Base-by-base conservation (phyloP, 345 rosid genomes). In the Lepidium africanum region DNA sequence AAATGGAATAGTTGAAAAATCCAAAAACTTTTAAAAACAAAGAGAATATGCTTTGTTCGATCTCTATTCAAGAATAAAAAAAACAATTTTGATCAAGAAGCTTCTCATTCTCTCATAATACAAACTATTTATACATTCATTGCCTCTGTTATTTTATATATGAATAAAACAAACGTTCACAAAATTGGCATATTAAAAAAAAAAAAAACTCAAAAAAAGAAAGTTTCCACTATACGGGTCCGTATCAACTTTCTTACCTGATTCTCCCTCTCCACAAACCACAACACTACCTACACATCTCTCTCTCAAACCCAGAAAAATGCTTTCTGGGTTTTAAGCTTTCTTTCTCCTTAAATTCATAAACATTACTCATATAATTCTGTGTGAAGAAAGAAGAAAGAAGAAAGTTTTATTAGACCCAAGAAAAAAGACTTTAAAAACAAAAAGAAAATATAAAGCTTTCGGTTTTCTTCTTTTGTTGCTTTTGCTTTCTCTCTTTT, bases 221-320 rank as follows among this genome's bases (percentile, higher is more conserved):
- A 59, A 56, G 64, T 23, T 58, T 47, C 14, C 7, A 65, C 71
- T 55, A 59, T 66, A 59, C 42, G 63, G 63, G 73, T 67, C 69
- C 59, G 73, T 74, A 67, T 74, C 73, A 60, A 62, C 77, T 66
- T 66, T 60, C 42, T 36, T 50, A 58, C 72, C 77, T 73, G 67
- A 65, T 73, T 65, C 77, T 65, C 77, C 52, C 39, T 17, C 66
- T 54, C 51, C 73, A 67, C 58, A 61, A 61, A 54, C 63, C 73
- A 60, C 77, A 65, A 46, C 67, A 73, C 58, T 9, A 71, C 57
- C 64, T 23, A 36, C 16, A 6, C 53, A 0, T 63, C 67, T 40
- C 59, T 49, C 56, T 52, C 56, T 49, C 54, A 52, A 32, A 51
- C 27, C 69, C 39, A 25, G 27, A 39, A 65, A 38, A 54, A 27